Percentiles rank a stretch among this genome's conserved stretches.
Conservation (phyloP, 441 rosid species). For the Viola pubescens region DNA sequence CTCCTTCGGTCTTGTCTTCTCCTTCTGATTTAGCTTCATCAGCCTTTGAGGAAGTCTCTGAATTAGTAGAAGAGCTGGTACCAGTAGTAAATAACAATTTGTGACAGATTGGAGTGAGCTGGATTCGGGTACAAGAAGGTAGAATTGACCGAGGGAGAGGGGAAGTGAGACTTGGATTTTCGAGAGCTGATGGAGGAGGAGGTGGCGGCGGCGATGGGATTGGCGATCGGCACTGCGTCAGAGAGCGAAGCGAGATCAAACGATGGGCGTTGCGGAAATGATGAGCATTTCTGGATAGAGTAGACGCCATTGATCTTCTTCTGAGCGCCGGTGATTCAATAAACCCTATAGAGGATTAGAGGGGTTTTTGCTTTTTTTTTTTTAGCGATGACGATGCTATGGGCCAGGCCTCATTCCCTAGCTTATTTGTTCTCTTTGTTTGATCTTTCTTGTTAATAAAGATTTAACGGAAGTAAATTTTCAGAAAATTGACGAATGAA, state of each 20-base stretch:
- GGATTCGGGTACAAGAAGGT: constrained; percentile 14
- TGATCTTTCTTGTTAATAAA: too few species aligned
- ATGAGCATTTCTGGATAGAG: constrained; percentile 35
- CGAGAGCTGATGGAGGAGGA: too few species aligned
- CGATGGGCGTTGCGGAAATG: constrained; percentile 27
- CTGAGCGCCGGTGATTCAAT: neutral
- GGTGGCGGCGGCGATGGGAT: constrained; percentile 14
- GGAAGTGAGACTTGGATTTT: neutral
- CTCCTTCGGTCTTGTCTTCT: constrained; percentile 42
- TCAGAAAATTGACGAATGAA: too few species aligned
- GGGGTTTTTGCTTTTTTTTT: neutral
- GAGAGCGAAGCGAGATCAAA: constrained; percentile 15
- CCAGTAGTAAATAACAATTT: constrained; percentile 32
- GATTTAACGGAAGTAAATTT: too few species aligned
- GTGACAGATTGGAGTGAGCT: constrained; percentile 17
- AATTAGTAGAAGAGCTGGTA: neutral
- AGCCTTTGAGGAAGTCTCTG: constrained; percentile 18
- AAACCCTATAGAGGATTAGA: constrained; percentile 5
- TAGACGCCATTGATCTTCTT: constrained; percentile 43
- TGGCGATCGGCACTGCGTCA: constrained; percentile 16
- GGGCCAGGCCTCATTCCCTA: too few species aligned
- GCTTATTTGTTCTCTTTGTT: too few species aligned
- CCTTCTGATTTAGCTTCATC: constrained; percentile 31
- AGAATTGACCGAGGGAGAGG: constrained; percentile 37
- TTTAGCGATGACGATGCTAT: neutral